phyloP scores from a whole-genome alignment of 1,139 yeast genomes.

The Magnusiomyces suaveolens region DNA sequence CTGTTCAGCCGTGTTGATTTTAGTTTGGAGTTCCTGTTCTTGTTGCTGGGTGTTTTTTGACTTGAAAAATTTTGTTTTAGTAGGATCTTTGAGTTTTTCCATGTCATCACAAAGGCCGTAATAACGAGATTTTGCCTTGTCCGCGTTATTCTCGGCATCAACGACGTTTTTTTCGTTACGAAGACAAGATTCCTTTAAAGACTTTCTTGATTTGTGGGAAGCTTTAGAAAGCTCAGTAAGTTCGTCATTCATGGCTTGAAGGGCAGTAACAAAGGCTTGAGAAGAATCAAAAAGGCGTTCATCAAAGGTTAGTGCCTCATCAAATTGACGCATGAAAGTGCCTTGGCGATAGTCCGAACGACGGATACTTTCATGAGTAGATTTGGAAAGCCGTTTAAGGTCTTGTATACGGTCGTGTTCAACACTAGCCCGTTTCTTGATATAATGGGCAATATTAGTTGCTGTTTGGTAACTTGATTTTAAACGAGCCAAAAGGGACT shows the following conservation, averaged over 20 bases:
- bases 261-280: conserved; percentile 63
- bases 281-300: conserved; percentile 69
- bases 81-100: conserved; percentile 79
- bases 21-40: conserved; percentile 77
- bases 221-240: conserved; percentile 61
- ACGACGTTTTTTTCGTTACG: conserved; percentile 72
- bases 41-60: conserved; percentile 78
- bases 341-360: conserved; percentile 50
- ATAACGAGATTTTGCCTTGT: conserved; percentile 78
- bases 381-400: conserved; percentile 53
- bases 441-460: conserved; percentile 71
- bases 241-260: conserved; percentile 81
- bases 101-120: conserved; percentile 75
- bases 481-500: conserved; percentile 57
- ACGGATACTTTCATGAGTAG: conserved; percentile 45
- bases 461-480: conserved; percentile 74
- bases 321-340: conserved; percentile 57
- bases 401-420: conserved; percentile 76
- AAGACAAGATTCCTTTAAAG: conserved; percentile 70
- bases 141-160: conserved; percentile 76
- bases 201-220: conserved; percentile 61
- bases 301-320: conserved; percentile 63
- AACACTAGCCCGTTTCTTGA: conserved; percentile 66
- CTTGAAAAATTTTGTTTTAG: conserved; percentile 62
- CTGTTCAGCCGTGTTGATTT: conserved; percentile 73